phyloP scores from a whole-genome alignment of 2,329 filamentous ascomycete genomes.

The Alternaria rosae region DNA sequence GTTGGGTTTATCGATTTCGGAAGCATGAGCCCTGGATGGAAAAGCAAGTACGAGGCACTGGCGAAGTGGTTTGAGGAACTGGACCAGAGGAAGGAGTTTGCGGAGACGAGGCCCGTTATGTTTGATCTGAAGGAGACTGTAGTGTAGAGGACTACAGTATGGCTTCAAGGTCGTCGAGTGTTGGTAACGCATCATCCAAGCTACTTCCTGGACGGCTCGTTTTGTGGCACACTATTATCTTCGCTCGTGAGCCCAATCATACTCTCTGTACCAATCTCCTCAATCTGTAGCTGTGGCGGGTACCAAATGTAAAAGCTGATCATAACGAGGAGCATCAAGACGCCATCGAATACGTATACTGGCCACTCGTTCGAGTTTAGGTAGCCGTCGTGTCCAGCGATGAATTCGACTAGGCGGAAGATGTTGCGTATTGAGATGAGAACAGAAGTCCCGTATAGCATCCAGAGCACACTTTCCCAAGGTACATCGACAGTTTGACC shows the following conservation, averaged over 20 bases:
- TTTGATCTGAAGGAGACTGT: slow-evolving; percentile 24
- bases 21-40: slow-evolving; percentile 14
- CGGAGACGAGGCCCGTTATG: slow-evolving; percentile 26
- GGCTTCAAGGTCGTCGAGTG: not conserved
- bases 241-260: slow-evolving; percentile 15
- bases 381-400: slow-evolving; percentile 50
- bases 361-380: slow-evolving; percentile 59
- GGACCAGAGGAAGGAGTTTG: slow-evolving; percentile 22
- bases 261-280: not conserved
- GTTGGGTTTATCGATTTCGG: slow-evolving; percentile 20
- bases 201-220: not conserved
- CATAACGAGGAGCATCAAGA: slow-evolving; percentile 51
- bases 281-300: slow-evolving; percentile 8
- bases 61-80: slow-evolving; percentile 17
- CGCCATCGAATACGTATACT: slow-evolving; percentile 59
- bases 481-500: slow-evolving; percentile 16
- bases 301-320: slow-evolving; percentile 17
- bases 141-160: not conserved
- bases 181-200: not conserved
- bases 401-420: slow-evolving; percentile 57
- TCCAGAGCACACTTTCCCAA: slow-evolving; percentile 43
- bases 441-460: slow-evolving; percentile 46
- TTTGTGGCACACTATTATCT: not conserved
- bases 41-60: slow-evolving; percentile 14
- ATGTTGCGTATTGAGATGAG: slow-evolving; percentile 57